These are phyloP conservation scores for Carallia pectinifolia DNA, from an alignment of 345 rosid species.

Conservation along the genomic window DNA sequence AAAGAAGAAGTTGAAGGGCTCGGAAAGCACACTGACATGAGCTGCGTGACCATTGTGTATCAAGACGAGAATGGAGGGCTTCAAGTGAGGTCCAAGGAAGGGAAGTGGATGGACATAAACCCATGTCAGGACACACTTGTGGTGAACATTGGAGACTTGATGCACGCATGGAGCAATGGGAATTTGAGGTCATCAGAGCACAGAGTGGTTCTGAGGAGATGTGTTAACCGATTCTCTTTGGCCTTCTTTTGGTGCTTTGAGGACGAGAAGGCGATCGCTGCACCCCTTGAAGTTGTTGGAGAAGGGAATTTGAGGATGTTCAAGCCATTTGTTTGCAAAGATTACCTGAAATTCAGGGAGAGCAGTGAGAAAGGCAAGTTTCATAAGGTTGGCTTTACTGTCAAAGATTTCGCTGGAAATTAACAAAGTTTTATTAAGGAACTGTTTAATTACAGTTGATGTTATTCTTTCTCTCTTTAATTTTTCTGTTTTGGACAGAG, in stretches of 20 bases:
- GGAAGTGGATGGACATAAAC: conserved; percentile 25
- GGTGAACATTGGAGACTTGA: conserved; percentile 29
- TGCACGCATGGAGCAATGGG: conserved; percentile 32
- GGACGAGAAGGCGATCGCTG: conserved; percentile 22
- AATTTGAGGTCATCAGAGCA: conserved; percentile 27
- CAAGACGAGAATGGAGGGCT: conserved; percentile 29
- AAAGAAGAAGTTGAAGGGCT: conserved; percentile 20
- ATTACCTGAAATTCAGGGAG: conserved; percentile 25
- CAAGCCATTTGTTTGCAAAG: conserved; percentile 16
- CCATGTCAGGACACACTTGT: conserved; percentile 20
- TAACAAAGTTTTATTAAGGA: background rate
- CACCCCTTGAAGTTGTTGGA: conserved; percentile 25
- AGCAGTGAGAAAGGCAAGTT: conserved; percentile 23
- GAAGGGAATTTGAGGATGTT: conserved; percentile 12
- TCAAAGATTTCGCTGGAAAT: conserved; percentile 23
- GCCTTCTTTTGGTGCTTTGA: conserved; percentile 31
- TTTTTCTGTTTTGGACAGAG: too few relatives aligned
- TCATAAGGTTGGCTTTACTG: conserved; percentile 27
- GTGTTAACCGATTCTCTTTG: conserved; percentile 18
- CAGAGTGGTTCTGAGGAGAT: conserved; percentile 16
- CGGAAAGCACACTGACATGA: conserved; percentile 34
- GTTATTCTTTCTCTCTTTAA: background rate
- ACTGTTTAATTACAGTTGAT: background rate
- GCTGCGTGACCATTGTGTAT: conserved; percentile 25
- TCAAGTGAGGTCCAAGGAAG: conserved; percentile 26